phyloP scores from a whole-genome alignment of 805 yeast genomes.

The Ogataea henricii region DNA sequence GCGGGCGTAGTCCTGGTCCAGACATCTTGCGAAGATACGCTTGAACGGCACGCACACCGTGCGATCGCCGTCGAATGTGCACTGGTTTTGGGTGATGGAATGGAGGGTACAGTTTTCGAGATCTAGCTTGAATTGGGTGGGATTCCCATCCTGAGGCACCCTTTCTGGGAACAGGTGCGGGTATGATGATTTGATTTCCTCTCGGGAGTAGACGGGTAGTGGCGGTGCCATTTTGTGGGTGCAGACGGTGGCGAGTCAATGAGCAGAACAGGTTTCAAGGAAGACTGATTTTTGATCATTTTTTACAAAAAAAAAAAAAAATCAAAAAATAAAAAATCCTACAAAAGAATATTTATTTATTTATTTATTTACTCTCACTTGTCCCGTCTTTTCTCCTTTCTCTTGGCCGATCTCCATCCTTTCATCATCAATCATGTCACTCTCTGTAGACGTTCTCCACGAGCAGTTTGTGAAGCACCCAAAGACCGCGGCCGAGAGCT shows the following conservation, averaged over 20 bases:
- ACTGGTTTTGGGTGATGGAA: constrained; percentile 48
- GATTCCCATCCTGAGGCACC: constrained; percentile 9
- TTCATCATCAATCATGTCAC: constrained; percentile 2
- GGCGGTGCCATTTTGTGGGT: constrained; percentile 48
- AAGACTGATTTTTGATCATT: not conserved
- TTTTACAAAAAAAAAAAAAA: not conserved
- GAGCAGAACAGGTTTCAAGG: too few species aligned
- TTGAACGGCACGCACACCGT: constrained; percentile 51
- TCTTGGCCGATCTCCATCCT: not conserved
- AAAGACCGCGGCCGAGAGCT: constrained; percentile 46
- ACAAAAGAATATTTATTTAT: not conserved
- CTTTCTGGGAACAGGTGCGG: constrained; percentile 30
- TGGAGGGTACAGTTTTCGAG: constrained; percentile 33
- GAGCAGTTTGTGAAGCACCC: constrained; percentile 36
- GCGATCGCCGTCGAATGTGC: constrained; percentile 45
- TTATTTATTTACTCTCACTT: too few species aligned
- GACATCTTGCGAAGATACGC: constrained; percentile 47
- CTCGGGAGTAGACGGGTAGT: constrained; percentile 44
- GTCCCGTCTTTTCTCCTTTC: too few species aligned
- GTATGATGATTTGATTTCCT: constrained; percentile 35
- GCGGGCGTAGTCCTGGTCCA: constrained; percentile 25
- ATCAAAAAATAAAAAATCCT: not conserved
- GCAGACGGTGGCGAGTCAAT: too few species aligned
- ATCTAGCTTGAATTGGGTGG: constrained; percentile 7
- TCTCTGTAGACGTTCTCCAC: constrained; percentile 14